These are phyloP conservation scores for Tetraselmis striata DNA, from an alignment of 139 green algal genomes.

Conservation along the genomic window DNA sequence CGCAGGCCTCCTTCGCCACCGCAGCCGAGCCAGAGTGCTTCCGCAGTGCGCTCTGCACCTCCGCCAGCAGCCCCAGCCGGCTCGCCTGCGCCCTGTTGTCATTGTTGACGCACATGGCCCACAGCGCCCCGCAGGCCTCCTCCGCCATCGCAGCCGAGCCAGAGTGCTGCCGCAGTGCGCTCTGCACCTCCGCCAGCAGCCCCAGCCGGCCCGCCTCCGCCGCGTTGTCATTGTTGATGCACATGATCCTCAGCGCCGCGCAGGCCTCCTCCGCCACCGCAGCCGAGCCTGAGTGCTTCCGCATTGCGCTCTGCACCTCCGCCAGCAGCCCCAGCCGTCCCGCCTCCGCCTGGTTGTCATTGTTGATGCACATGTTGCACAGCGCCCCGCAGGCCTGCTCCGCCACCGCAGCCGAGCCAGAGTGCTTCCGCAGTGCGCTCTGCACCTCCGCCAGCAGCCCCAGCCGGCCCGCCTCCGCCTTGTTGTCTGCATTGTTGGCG, in stretches of 20 bases:
- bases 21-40: neutral
- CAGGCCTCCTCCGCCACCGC: neutral
- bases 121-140: neutral
- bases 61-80: neutral
- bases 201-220: neutral
- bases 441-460: no score
- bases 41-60: neutral
- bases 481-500: no score
- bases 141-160: neutral
- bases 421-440: no score
- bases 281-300: neutral
- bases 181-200: neutral
- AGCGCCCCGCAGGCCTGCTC: no score
- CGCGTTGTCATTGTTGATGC: neutral
- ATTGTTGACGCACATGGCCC: neutral
- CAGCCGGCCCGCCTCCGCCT: no score
- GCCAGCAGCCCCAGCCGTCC: neutral
- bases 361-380: no score
- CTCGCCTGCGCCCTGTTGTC: neutral
- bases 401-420: no score
- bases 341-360: no score
- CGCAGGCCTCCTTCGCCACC: neutral
- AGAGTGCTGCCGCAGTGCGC: neutral
- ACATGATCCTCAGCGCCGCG: neutral
- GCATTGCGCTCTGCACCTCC: neutral